Evolutionary conservation across 2,329 filamentous ascomycete species (phyloP).

Genomic region (Pseudopithomyces maydicus): DNA sequence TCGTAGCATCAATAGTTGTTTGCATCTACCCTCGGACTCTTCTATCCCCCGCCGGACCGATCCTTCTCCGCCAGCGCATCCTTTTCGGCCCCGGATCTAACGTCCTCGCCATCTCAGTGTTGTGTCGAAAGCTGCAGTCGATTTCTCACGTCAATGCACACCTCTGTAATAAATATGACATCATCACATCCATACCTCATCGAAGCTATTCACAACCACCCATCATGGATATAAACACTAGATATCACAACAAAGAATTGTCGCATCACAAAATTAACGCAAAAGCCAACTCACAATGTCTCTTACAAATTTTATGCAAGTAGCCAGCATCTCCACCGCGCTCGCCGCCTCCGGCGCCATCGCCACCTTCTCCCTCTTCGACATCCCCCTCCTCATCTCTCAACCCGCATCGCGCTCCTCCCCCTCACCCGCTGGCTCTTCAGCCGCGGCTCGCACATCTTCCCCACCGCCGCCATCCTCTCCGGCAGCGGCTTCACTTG

Average conservation of each 20-base stretch:
- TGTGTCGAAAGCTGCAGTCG: too few relatives aligned
- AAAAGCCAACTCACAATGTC: not conserved
- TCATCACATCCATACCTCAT: not conserved
- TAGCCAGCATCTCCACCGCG: slow-evolving; percentile 36
- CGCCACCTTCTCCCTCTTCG: slow-evolving; percentile 40
- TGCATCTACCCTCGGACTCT: not conserved
- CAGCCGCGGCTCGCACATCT: slow-evolving; percentile 44
- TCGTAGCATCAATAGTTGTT: not conserved
- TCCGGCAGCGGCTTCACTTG: slow-evolving; percentile 34
- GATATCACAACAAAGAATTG: not conserved
- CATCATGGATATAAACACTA: not conserved
- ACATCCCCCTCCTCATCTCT: slow-evolving; percentile 35
- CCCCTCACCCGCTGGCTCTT: slow-evolving; percentile 45
- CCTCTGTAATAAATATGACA: not conserved
- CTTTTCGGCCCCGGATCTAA: not conserved
- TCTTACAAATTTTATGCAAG: slow-evolving; percentile 28
- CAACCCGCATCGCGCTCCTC: slow-evolving; percentile 46
- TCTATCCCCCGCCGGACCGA: not conserved
- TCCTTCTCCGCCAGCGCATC: not conserved
- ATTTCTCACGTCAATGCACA: not conserved
- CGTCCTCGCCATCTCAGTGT: not conserved
- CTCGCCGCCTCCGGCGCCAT: slow-evolving; percentile 43
- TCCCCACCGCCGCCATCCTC: slow-evolving; percentile 34
- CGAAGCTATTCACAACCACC: too few relatives aligned
- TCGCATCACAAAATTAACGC: not conserved